Percentiles rank a stretch among this genome's conserved stretches.
phyloP scores from a whole-genome alignment of 768 basidiomycete species.

The Royoungia palumana region DNA sequence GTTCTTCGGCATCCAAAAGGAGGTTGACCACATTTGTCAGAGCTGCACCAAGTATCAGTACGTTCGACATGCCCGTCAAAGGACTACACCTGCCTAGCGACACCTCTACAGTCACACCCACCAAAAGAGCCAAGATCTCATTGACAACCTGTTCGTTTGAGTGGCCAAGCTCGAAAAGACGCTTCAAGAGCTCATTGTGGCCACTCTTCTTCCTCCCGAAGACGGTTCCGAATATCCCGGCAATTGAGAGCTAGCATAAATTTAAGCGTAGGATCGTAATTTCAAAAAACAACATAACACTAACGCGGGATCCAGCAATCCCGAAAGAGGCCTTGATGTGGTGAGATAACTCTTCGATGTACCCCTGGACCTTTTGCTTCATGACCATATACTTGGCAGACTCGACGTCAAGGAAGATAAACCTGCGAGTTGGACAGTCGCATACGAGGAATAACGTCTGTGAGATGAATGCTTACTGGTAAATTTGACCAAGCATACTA shows the following conservation, averaged over 20 bases:
- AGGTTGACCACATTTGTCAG: constrained; percentile 64
- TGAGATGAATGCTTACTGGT: constrained; percentile 42
- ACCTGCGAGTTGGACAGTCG: constrained; percentile 40
- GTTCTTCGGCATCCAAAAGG: constrained; percentile 53
- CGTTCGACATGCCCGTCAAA: neutral
- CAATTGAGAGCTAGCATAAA: constrained; percentile 27
- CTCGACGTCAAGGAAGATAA: constrained; percentile 73
- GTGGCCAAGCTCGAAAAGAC: constrained; percentile 53
- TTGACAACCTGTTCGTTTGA: constrained; percentile 63
- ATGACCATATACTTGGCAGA: constrained; percentile 54
- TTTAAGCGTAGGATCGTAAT: neutral
- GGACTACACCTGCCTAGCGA: constrained; percentile 49
- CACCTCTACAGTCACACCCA: constrained; percentile 64
- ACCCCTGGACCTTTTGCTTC: constrained; percentile 46
- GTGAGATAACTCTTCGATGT: constrained; percentile 51
- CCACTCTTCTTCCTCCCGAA: constrained; percentile 44
- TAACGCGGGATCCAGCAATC: constrained; percentile 43
- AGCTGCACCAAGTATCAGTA: constrained; percentile 35
- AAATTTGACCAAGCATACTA: constrained; percentile 64
- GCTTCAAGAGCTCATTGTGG: constrained; percentile 52
- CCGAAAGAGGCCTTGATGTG: constrained; percentile 55
- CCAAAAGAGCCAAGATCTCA: constrained; percentile 66
- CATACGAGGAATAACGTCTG: neutral
- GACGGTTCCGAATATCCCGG: constrained; percentile 45
- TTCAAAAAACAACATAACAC: constrained; percentile 2